Base-by-base conservation (phyloP, 805 yeast genomes). In the Starmerella floris region DNA sequence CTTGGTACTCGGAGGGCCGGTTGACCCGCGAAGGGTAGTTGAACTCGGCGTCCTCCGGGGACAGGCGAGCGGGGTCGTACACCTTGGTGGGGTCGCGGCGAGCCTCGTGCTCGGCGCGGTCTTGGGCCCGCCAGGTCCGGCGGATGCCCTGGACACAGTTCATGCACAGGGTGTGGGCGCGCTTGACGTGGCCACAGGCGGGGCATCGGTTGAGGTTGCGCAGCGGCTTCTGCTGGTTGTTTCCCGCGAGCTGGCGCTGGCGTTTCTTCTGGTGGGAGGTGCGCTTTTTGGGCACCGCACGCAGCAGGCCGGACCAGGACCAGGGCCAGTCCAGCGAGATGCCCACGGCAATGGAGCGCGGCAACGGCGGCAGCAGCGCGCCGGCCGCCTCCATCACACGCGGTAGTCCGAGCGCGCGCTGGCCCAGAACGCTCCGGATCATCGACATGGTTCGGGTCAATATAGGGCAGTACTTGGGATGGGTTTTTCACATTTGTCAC, bases 231-330 rank as follows among this genome's bases (percentile, higher is more conserved):
- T 83, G 66, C 53, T 85, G 91, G 60, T 84, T 88, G 44, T 75
- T 71, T 10, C 83, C 93, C 3, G 84, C 85, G 51, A 83, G 74
- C 52, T 80, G 75, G 64, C 87, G 76, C 59, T 74, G 79, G 62
- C 96, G 77, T 56, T 83, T 81, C 62, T 83, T 82, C 65, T 75
- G 75, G 60, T 84, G 83, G 6, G 97, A 84, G 2, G 76, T 76
- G 62, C 85, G 87, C 74, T 87, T 85, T 69, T 91, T 91, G 42
- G 98, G 97, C 5, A 77, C 96, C 5, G 98, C 98, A 51, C 41
- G 41, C 17, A 68, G 67, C 41, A 83, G 65, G 30, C 55, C 52
- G 13, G 44, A 26, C 46, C 45, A 51, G 36, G 35, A 41, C 40
- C 44, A 46, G 23, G 48, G 51, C 45, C 45, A 42, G 23, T 37